Evolutionary conservation across 2,329 filamentous ascomycete genomes (phyloP), one percentile per base, ranked within the genome.

Genomic region (Hirsutella minnesotensis): DNA sequence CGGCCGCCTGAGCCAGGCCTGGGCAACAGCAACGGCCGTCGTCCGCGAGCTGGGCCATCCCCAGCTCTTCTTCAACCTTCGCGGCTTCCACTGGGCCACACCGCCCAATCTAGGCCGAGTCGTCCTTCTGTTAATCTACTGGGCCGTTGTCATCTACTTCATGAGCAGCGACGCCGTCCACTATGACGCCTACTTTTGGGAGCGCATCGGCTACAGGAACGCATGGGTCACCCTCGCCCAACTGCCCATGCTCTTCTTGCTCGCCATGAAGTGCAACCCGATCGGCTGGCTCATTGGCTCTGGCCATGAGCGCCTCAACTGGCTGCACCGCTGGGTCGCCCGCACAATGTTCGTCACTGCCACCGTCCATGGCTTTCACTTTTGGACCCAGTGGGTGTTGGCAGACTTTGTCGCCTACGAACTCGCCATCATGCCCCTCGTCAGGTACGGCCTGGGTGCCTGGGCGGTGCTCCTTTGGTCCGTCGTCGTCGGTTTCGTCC

Each of bases 281-380:
- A 61, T 85, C n/a, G 79, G 75, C 1, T 65, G 70, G 42, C 60
- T 86, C 20, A 68, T 73, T 4, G 81, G 81, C 10, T 69, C 73
- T 9, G 78, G 79, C 46, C 77, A 85, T 53, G 81, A 86, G 60
- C 70, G 78, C 9, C 64, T 86, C 45, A 85, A 83, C 56, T 86
- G 81, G 81, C 60, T 85, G 41, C 82, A 86, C 53, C 72, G 82
- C 46, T 86, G 82, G 81, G 75, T 80, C 9, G 79, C 77, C 3
- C 72, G 82, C 45, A 81, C 78, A 43, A 75, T 86, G 63, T 72
- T 86, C 30, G 62, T 85, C 15, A 83, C 78, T 0, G 76, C 75
- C 2, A 79, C 79, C 1, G 69, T 85, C 3, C 82, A 86, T 51
- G 80, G 83, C 46, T 82, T 76, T 51, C 76, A 82, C 56, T 86